These are phyloP conservation scores for Pholiota conissans DNA, from an alignment of 768 basidiomycete genomes.

Conservation along the genomic window DNA sequence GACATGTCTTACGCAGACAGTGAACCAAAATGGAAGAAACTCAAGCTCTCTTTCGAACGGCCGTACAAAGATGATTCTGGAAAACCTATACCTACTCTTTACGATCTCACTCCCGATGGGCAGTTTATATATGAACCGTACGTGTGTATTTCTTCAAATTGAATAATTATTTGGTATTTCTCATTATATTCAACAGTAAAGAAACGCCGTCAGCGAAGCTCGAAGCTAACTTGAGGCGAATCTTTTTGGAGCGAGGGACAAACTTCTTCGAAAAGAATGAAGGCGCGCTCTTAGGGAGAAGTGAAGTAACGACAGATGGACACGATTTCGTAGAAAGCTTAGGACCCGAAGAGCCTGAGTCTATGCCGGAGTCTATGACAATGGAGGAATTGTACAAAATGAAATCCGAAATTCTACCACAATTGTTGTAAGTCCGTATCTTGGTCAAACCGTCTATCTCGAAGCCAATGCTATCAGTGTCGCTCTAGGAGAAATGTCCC, in stretches of 20 bases:
- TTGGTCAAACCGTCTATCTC: not conserved
- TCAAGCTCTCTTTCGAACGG: slow-evolving; percentile 70
- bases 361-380: slow-evolving; percentile 54
- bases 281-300: slow-evolving; percentile 6
- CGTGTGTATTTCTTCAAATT: slow-evolving; percentile 25
- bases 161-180: too few species aligned
- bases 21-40: slow-evolving; percentile 53
- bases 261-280: slow-evolving; percentile 65
- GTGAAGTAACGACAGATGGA: slow-evolving; percentile 22
- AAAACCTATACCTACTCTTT: slow-evolving; percentile 55
- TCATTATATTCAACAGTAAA: slow-evolving; percentile 35
- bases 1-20: not conserved
- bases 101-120: slow-evolving; percentile 72
- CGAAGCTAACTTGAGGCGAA: slow-evolving; percentile 64
- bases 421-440: slow-evolving; percentile 61
- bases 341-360: slow-evolving; percentile 21
- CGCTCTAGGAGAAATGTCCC: slow-evolving; percentile 78
- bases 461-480: slow-evolving; percentile 42
- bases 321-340: slow-evolving; percentile 25
- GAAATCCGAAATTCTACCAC: slow-evolving; percentile 69
- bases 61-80: slow-evolving; percentile 83
- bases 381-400: slow-evolving; percentile 73
- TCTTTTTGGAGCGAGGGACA: slow-evolving; percentile 71
- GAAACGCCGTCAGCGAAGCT: slow-evolving; percentile 58
- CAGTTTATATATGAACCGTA: slow-evolving; percentile 74